phyloP scores from a whole-genome alignment of 1,284 basidiomycete genomes.

The Cystobasidium slooffiae region DNA sequence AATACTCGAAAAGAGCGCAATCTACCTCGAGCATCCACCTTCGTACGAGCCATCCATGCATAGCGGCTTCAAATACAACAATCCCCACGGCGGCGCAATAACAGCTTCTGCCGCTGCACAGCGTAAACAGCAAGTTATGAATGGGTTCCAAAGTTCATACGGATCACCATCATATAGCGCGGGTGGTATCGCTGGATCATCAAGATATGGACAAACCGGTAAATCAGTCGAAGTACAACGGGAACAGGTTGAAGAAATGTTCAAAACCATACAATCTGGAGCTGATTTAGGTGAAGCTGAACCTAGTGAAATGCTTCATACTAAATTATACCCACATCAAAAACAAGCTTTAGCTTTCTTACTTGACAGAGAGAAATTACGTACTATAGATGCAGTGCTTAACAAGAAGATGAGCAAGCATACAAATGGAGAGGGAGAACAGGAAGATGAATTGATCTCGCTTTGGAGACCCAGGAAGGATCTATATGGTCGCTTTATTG shows the following conservation, averaged over 20 bases:
- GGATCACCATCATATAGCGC: constrained; percentile 4
- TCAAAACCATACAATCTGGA: constrained; percentile 82
- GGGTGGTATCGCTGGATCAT: constrained; percentile 15
- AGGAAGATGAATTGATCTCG: constrained; percentile 64
- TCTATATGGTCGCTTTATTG: constrained; percentile 61
- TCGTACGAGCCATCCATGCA: constrained; percentile 66
- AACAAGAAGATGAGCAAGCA: constrained; percentile 47
- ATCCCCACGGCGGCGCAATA: constrained; percentile 70
- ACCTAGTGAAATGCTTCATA: constrained; percentile 81
- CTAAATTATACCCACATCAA: constrained; percentile 94
- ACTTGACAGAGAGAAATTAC: constrained; percentile 75
- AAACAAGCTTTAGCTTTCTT: constrained; percentile 97
- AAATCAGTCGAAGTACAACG: constrained; percentile 87
- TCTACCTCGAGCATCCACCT: constrained; percentile 79
- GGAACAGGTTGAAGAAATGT: constrained; percentile 90
- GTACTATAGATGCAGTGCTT: constrained; percentile 37
- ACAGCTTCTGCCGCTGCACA: constrained; percentile 44
- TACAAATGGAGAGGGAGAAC: constrained; percentile 47
- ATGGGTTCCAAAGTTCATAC: constrained; percentile 16
- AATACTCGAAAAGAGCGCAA: constrained; percentile 64
- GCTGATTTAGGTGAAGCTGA: constrained; percentile 85
- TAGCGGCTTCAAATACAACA: constrained; percentile 71
- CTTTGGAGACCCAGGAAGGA: constrained; percentile 73
- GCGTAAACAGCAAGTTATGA: constrained; percentile 38
- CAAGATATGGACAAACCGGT: constrained; percentile 1